These are phyloP conservation scores for Cucumis variabilis DNA, from an alignment of 331 rosid genomes.

Conservation along the genomic window DNA sequence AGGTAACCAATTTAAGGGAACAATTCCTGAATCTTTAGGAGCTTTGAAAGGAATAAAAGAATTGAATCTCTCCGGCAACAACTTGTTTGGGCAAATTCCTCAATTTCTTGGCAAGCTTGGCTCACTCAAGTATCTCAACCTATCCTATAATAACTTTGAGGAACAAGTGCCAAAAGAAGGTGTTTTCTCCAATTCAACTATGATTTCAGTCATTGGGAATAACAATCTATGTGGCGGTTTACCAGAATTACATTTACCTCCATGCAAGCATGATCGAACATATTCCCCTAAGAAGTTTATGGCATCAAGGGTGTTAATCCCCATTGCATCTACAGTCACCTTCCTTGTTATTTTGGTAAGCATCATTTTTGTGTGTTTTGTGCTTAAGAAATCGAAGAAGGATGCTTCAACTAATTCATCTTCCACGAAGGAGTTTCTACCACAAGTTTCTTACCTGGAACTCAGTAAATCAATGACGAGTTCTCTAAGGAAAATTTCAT, in stretches of 20 bases:
- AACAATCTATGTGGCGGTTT: constrained; percentile 40
- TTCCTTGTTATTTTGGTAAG: neutral
- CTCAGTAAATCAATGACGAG: neutral
- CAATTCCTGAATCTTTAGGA: constrained; percentile 18
- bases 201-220: constrained; percentile 39
- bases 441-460: constrained; percentile 10
- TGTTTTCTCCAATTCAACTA: neutral
- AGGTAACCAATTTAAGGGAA: constrained; percentile 6
- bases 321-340: neutral
- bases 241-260: constrained; percentile 30
- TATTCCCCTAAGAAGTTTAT: neutral
- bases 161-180: constrained; percentile 40
- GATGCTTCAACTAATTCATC: neutral
- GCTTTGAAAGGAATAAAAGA: neutral
- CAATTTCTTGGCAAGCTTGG: neutral
- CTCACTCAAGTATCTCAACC: neutral
- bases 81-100: constrained; percentile 32
- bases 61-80: constrained; percentile 21
- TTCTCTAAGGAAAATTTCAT: constrained; percentile 12
- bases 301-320: neutral
- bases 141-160: constrained; percentile 32
- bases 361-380: neutral
- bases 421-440: neutral
- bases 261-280: constrained; percentile 21
- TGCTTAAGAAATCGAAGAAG: neutral